These are phyloP conservation scores for Colletotrichum salicis DNA, from an alignment of 2,329 filamentous ascomycete genomes.

Conservation along the genomic window DNA sequence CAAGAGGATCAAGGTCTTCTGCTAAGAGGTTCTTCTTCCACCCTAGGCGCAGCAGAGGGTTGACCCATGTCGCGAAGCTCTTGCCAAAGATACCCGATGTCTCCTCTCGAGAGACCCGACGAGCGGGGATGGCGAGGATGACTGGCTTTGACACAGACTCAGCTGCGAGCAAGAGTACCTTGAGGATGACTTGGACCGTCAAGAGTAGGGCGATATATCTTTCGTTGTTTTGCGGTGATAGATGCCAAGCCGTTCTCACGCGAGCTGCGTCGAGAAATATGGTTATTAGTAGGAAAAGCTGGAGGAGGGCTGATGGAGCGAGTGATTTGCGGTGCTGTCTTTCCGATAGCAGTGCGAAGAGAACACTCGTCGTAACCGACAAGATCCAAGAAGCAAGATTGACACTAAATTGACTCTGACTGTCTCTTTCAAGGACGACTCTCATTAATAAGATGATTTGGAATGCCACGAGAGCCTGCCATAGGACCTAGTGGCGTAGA, in stretches of 20 bases:
- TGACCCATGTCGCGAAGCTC: constrained; percentile 13
- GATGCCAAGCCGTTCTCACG: background rate
- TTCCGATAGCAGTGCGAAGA: background rate
- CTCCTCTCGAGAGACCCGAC: constrained; percentile 3
- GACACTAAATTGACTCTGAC: background rate
- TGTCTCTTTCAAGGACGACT: background rate
- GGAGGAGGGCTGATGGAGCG: constrained; percentile 10
- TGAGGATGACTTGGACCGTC: background rate
- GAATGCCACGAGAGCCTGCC: background rate
- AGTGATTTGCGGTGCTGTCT: constrained; percentile 1
- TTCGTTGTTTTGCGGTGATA: too few relatives aligned
- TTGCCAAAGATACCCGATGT: constrained; percentile 9
- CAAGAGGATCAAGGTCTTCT: constrained; percentile 20
- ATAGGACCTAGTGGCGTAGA: background rate
- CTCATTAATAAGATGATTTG: background rate
- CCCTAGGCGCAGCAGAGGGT: constrained; percentile 1
- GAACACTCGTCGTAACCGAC: background rate
- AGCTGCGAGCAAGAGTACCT: background rate
- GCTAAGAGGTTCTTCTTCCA: constrained; percentile 2
- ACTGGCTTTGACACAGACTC: background rate
- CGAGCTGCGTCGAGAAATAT: background rate
- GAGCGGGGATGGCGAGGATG: constrained; percentile 2
- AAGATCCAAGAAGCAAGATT: background rate
- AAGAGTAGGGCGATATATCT: background rate
- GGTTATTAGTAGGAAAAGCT: background rate